phyloP scores from a whole-genome alignment of 2,329 filamentous ascomycete genomes.

The Fusarium caatingaense region DNA sequence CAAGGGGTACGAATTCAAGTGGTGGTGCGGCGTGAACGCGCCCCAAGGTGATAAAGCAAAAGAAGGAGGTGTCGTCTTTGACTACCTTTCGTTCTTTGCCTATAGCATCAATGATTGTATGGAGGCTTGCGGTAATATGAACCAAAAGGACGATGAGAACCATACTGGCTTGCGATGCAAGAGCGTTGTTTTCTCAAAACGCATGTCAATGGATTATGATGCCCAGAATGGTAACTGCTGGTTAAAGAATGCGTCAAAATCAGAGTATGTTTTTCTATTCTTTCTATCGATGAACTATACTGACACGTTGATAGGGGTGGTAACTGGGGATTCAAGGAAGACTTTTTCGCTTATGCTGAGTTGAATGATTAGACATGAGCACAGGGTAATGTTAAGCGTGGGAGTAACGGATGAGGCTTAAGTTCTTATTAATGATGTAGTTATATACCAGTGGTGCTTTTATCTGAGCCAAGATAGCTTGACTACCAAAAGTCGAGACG shows the following conservation, averaged over 20 bases:
- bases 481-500: neutral
- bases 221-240: conserved; percentile 20
- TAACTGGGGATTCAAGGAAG: conserved; percentile 17
- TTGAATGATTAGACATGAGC: neutral
- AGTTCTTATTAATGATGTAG: neutral
- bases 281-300: fast-evolving
- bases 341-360: conserved; percentile 25
- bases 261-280: neutral
- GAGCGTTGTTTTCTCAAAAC: conserved; percentile 24
- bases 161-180: conserved; percentile 2
- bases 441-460: conserved; percentile 3
- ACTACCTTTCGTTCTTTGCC: conserved; percentile 6
- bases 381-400: too few relatives aligned
- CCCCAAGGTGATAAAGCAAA: conserved; percentile 4
- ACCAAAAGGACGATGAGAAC: conserved; percentile 2
- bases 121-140: conserved; percentile 22
- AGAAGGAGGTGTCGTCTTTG: conserved; percentile 18
- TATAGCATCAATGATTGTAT: conserved; percentile 32
- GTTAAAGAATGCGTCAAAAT: conserved; percentile 14
- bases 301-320: conserved; percentile 7
- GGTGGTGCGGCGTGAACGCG: conserved; percentile 34
- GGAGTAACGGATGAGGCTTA: neutral
- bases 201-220: neutral
- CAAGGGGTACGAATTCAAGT: conserved; percentile 31
- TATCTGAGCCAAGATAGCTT: neutral